Evolutionary conservation across 768 basidiomycete genomes (phyloP).

Genomic region (Coprinopsis cinerea): DNA sequence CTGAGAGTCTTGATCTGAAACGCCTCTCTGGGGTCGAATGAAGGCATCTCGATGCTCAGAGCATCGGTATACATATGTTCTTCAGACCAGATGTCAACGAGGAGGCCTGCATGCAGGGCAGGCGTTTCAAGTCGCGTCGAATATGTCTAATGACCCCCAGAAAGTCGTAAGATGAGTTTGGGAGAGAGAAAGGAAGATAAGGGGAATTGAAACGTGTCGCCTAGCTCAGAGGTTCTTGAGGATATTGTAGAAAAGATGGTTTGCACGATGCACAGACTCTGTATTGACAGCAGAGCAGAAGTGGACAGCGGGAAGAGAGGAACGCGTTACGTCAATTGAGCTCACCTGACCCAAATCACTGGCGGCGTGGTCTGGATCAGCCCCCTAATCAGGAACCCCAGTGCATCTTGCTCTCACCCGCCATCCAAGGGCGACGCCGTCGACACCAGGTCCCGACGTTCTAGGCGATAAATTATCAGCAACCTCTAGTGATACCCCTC

Average conservation of each 20-base stretch:
- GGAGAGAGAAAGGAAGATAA: background rate
- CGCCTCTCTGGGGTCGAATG: background rate
- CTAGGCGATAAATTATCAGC: constrained; percentile 1
- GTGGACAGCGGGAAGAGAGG: background rate
- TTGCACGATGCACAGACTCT: background rate
- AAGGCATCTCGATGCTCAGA: background rate
- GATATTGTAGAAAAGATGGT: background rate
- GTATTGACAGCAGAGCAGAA: background rate
- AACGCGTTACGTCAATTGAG: constrained; percentile 1
- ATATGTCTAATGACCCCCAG: background rate
- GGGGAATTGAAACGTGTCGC: background rate
- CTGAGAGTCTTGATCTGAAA: background rate
- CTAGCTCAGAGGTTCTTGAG: background rate
- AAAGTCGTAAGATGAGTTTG: background rate
- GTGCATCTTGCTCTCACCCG: constrained; percentile 5
- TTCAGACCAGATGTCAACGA: background rate
- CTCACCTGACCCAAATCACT: constrained; percentile 4
- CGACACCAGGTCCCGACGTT: constrained; percentile 7
- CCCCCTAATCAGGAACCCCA: background rate
- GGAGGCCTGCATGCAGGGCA: background rate
- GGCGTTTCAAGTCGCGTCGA: background rate
- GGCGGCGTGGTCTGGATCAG: background rate
- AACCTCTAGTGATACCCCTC: constrained; percentile 1
- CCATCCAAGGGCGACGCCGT: constrained; percentile 3
- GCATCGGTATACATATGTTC: background rate